phyloP scores from a whole-genome alignment of 2,329 filamentous ascomycete species.

The Stachybotrys elegans region DNA sequence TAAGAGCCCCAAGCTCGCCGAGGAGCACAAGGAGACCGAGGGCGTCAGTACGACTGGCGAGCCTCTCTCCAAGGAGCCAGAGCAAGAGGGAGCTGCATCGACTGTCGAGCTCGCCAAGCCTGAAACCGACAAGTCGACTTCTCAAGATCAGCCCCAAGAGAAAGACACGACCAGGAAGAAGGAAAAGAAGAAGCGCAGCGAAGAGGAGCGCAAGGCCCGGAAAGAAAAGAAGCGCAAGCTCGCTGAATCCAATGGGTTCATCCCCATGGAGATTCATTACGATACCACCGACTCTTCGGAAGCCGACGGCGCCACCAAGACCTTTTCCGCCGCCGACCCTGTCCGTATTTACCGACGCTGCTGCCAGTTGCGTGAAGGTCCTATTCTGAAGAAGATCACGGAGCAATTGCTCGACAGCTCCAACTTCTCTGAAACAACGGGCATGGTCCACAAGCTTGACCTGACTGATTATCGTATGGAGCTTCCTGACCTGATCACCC shows the following conservation, averaged over 20 bases:
- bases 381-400: slow-evolving; percentile 85
- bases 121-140: slow-evolving; percentile 14
- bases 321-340: slow-evolving; percentile 78
- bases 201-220: slow-evolving; percentile 85
- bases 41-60: slow-evolving; percentile 35
- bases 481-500: slow-evolving; percentile 74
- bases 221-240: slow-evolving; percentile 83
- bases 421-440: slow-evolving; percentile 61
- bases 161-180: slow-evolving; percentile 64
- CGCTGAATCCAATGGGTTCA: slow-evolving; percentile 80
- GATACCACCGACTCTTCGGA: slow-evolving; percentile 57
- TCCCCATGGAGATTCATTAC: slow-evolving; percentile 76
- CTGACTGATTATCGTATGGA: slow-evolving; percentile 81
- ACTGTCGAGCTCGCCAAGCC: slow-evolving; percentile 19
- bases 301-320: slow-evolving; percentile 11
- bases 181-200: slow-evolving; percentile 93
- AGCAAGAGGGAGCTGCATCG: slow-evolving; percentile 26
- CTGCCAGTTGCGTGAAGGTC: slow-evolving; percentile 88
- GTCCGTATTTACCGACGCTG: slow-evolving; percentile 90
- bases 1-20: slow-evolving; percentile 58
- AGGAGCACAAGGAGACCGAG: slow-evolving; percentile 40
- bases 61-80: slow-evolving; percentile 31
- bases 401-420: slow-evolving; percentile 74
- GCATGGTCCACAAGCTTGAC: slow-evolving; percentile 78
- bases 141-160: slow-evolving; percentile 22